Evolutionary conservation across 169 alveolate species (phyloP), one percentile per base, ranked within the genome.

Genomic region (Pseudocohnilembus persalinus): DNA sequence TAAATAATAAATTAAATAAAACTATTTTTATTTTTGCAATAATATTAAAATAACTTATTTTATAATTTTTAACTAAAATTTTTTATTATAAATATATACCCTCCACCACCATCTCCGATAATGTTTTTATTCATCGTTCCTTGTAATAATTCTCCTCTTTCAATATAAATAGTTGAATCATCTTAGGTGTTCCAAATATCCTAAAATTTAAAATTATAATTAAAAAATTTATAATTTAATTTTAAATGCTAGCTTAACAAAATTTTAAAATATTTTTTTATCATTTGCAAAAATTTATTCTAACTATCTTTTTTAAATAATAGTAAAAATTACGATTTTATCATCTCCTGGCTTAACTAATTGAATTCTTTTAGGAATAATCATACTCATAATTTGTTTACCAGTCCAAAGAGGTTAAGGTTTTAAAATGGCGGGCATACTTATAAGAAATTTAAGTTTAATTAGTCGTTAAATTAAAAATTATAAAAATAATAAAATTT

Each of bases 381-480:
- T 94, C 91, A 99, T 92, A 35, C 99, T 95, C 88, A 99, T 95
- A 68, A 99, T 95, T 95, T 99, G 99, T 90, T 99, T 99, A 30
- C 99, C 99, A 11, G 99, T 97, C 99, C 99, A 99, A 81, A 98
- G 93, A 31, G 99, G 99, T 86, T 96, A 95, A 15, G 99, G 99
- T 79, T 96, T 97, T 81, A 98, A 89, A 77, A 99, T 99, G 34
- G 99, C 98, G 0, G 99, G 99, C 77, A 96, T 94, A 31, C 68
- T 49, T 49, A 49, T n/a, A n/a, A n/a, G n/a, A n/a, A n/a, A n/a
- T n/a, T n/a, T n/a, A n/a, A n/a, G n/a, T n/a, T n/a, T n/a, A n/a
- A n/a, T n/a, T n/a, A n/a, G n/a, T n/a, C n/a, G n/a, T n/a, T n/a
- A n/a, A n/a, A n/a, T n/a, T n/a, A n/a, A n/a, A n/a, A n/a, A n/a